These are phyloP conservation scores for Candida xyloterini DNA, from an alignment of 805 yeast genomes.

Conservation along the genomic window DNA sequence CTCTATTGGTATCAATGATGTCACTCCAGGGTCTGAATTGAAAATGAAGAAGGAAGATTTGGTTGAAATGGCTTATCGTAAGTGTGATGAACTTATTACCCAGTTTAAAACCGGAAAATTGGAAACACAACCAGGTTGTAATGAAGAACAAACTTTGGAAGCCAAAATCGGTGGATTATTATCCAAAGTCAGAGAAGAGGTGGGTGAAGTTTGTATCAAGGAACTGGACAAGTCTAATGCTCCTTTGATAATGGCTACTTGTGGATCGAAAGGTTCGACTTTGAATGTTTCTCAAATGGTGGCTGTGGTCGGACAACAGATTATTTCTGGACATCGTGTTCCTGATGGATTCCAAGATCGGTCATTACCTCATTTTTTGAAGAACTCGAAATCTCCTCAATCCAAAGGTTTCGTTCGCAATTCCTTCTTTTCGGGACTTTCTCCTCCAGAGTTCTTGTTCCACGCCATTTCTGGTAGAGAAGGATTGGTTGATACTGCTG, in stretches of 20 bases:
- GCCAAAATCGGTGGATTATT: constrained; percentile 95
- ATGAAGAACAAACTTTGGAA: constrained; percentile 96
- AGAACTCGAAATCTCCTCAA: constrained; percentile 94
- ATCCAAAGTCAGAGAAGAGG: constrained; percentile 97
- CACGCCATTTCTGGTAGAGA: constrained; percentile 99
- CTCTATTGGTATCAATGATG: constrained; percentile 96
- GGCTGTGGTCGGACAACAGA: constrained; percentile 99
- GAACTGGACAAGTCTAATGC: constrained; percentile 90
- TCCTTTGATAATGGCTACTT: constrained; percentile 97
- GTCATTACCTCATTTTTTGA: constrained; percentile 93
- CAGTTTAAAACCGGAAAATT: constrained; percentile 77
- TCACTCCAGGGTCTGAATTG: constrained; percentile 84
- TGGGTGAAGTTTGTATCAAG: constrained; percentile 94
- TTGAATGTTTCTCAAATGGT: constrained; percentile 99
- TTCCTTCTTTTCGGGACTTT: constrained; percentile 88
- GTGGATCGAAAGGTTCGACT: constrained; percentile 98
- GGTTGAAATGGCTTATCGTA: constrained; percentile 86
- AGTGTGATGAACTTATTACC: constrained; percentile 87
- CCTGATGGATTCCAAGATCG: constrained; percentile 99
- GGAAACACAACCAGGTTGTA: constrained; percentile 98
- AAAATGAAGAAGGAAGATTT: constrained; percentile 75
- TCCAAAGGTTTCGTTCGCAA: constrained; percentile 97
- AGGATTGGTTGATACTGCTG: constrained; percentile 99
- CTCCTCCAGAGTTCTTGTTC: constrained; percentile 96
- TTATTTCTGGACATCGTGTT: constrained; percentile 97